Evolutionary conservation across 2,329 filamentous ascomycete species (phyloP).

Genomic region (Cordyceps javanica): DNA sequence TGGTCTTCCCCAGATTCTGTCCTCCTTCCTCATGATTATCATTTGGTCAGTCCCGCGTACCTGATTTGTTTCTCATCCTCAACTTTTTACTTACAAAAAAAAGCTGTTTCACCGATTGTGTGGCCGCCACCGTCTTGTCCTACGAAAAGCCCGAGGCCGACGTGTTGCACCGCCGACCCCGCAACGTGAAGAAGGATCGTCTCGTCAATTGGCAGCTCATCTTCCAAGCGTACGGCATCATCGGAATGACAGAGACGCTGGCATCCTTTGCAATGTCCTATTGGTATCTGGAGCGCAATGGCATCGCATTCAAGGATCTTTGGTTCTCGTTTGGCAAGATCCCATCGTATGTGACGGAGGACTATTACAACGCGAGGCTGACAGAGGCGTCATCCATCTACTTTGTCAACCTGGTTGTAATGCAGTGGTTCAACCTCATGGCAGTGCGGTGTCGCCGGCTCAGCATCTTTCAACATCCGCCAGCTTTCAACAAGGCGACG

Average conservation of each 20-base stretch:
- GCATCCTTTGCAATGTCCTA: conserved; percentile 59
- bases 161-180: conserved; percentile 61
- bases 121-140: conserved; percentile 64
- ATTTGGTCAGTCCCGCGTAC: conserved; percentile 40
- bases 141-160: conserved; percentile 75
- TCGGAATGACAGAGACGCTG: conserved; percentile 58
- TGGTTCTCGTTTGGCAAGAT: conserved; percentile 63
- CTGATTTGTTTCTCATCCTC: neutral
- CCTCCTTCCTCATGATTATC: conserved; percentile 66
- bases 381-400: conserved; percentile 68
- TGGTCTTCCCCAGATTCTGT: conserved; percentile 66
- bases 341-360: conserved; percentile 44
- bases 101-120: conserved; percentile 70
- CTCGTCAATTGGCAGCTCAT: conserved; percentile 70
- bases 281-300: conserved; percentile 57
- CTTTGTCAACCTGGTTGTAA: conserved; percentile 74
- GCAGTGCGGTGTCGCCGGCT: conserved; percentile 59
- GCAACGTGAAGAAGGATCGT: conserved; percentile 61
- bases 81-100: conserved; percentile 9
- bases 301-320: conserved; percentile 56
- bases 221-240: conserved; percentile 64
- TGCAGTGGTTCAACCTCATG: conserved; percentile 75
- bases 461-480: conserved; percentile 67
- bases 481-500: conserved; percentile 56
- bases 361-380: conserved; percentile 48